Conservation (phyloP, 2,329 filamentous ascomycete genomes). For the Magnaporthiopsis incrustans region DNA sequence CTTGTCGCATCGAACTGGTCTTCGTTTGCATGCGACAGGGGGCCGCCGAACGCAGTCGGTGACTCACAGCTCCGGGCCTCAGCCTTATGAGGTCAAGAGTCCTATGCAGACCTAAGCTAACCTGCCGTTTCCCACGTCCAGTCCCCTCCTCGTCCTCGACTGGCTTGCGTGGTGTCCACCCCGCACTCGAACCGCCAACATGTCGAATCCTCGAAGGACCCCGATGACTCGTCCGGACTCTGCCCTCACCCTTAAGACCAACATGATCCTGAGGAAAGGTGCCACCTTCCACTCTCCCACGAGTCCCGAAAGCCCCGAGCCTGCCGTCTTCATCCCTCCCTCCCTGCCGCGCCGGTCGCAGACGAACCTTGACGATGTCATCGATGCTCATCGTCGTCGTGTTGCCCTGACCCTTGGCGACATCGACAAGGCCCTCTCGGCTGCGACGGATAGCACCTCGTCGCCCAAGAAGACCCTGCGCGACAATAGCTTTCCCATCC, state of each 20-base stretch:
- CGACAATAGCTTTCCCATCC: constrained; percentile 52
- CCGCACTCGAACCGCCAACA: constrained; percentile 18
- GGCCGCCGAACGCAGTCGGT: background rate
- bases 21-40: background rate
- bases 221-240: constrained; percentile 36
- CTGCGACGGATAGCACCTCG: constrained; percentile 28
- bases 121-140: background rate
- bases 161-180: constrained; percentile 12
- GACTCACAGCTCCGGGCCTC: constrained; percentile 1
- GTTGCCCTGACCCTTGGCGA: constrained; percentile 57
- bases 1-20: background rate
- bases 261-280: constrained; percentile 58
- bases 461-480: constrained; percentile 33
- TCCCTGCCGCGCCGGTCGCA: constrained; percentile 57
- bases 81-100: constrained; percentile 4
- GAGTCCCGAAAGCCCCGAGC: constrained; percentile 22
- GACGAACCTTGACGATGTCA: constrained; percentile 62
- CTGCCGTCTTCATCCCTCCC: constrained; percentile 37
- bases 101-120: background rate
- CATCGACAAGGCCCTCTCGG: constrained; percentile 54
- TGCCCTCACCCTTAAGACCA: constrained; percentile 42
- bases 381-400: constrained; percentile 61
- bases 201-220: constrained; percentile 32
- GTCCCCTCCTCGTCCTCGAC: background rate
- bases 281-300: constrained; percentile 56